Conservation (phyloP, 2,329 filamentous ascomycete genomes). For the Helminthosporium solani region DNA sequence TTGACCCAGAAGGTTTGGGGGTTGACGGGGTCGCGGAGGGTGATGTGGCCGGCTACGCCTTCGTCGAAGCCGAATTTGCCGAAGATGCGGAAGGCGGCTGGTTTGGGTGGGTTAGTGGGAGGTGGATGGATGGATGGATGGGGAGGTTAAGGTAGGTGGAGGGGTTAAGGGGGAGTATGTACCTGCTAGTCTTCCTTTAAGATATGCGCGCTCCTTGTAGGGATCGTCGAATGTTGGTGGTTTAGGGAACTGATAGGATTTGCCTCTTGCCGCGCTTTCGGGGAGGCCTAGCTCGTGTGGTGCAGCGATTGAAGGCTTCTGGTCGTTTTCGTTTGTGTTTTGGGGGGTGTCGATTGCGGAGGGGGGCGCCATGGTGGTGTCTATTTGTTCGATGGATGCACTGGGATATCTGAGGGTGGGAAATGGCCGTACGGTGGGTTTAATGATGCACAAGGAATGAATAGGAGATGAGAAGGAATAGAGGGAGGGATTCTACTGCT, state of each 20-base stretch:
- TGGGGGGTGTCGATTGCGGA: conserved; percentile 31
- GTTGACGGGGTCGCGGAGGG: conserved; percentile 60
- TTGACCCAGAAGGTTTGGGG: conserved; percentile 66
- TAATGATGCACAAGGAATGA: not conserved
- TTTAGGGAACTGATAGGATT: conserved; percentile 26
- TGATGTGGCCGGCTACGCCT: conserved; percentile 63
- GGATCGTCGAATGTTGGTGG: conserved; percentile 41
- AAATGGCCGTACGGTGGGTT: not conserved
- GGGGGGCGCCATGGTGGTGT: conserved; percentile 29
- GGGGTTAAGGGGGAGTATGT: not conserved
- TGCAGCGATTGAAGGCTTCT: conserved; percentile 29
- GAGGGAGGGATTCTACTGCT: too few relatives aligned
- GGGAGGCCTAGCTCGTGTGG: conserved; percentile 37
- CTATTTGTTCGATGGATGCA: not conserved
- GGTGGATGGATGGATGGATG: not conserved
- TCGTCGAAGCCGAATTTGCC: conserved; percentile 44
- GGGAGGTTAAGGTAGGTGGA: too few relatives aligned
- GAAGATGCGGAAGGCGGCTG: conserved; percentile 42
- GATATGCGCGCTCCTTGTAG: conserved; percentile 40
- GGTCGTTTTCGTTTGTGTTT: conserved; percentile 16
- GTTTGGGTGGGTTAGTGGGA: too few relatives aligned
- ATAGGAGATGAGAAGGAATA: too few relatives aligned
- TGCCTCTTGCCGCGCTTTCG: conserved; percentile 24
- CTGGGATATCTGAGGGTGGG: not conserved
- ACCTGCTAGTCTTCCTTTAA: conserved; percentile 40